Conservation (phyloP, 2,329 filamentous ascomycete species). For the Stenocarpella maydis region DNA sequence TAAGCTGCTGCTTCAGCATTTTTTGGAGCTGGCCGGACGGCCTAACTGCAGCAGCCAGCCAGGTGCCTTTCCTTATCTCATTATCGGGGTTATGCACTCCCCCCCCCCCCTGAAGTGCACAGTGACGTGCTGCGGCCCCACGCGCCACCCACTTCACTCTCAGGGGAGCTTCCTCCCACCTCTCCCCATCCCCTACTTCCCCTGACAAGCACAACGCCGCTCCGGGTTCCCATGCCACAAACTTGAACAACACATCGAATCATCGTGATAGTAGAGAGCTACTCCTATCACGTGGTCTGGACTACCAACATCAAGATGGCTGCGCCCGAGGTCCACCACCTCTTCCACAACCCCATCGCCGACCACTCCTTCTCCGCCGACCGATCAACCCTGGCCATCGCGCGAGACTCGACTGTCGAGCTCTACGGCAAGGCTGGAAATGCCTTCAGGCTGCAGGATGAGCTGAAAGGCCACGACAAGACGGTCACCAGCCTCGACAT, state of each 20-base stretch:
- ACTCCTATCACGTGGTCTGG: slow-evolving; percentile 75
- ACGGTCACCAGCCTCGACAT: slow-evolving; percentile 96
- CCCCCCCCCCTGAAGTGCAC: too few relatives aligned
- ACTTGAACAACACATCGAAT: slow-evolving; percentile 19
- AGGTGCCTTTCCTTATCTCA: slow-evolving; percentile 6
- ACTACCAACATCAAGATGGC: slow-evolving; percentile 67
- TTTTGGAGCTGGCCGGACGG: slow-evolving; percentile 20
- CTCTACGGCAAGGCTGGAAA: slow-evolving; percentile 79
- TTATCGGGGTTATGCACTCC: slow-evolving; percentile 36
- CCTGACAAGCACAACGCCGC: slow-evolving; percentile 20
- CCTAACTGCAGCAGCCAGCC: neutral
- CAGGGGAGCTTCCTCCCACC: slow-evolving; percentile 21
- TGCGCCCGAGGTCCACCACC: slow-evolving; percentile 89
- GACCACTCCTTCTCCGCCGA: slow-evolving; percentile 99
- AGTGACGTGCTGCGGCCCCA: slow-evolving; percentile 30
- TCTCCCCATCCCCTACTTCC: slow-evolving; percentile 1
- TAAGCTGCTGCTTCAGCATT: slow-evolving; percentile 16
- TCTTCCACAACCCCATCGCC: slow-evolving; percentile 95
- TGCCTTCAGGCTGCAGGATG: slow-evolving; percentile 85
- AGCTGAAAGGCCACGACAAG: slow-evolving; percentile 97
- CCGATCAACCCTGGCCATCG: slow-evolving; percentile 85
- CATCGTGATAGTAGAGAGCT: slow-evolving; percentile 93
- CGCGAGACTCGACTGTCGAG: slow-evolving; percentile 88
- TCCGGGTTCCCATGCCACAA: slow-evolving; percentile 14
- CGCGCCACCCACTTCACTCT: slow-evolving; percentile 15